A percentile compares a stretch with the other conserved stretches of the same genome.
Conservation (phyloP, 805 yeast genomes). For the Pichia sporocuriosa region DNA sequence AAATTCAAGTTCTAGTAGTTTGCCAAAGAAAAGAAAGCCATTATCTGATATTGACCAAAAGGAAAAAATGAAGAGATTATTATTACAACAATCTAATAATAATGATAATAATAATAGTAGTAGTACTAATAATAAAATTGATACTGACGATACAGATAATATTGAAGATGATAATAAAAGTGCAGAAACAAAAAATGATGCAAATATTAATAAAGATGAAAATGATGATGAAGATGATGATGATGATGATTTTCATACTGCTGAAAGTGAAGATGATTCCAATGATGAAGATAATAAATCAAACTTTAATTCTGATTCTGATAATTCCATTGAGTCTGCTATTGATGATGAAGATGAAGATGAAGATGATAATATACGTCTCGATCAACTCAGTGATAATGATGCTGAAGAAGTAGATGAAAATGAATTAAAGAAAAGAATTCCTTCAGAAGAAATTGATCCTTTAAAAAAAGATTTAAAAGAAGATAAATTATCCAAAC, state of each 20-base stretch:
- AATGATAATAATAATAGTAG: background rate
- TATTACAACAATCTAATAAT: constrained; percentile 8
- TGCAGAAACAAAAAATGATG: background rate
- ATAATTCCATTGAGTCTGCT: background rate
- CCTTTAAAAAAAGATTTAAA: constrained; percentile 24
- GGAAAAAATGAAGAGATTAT: constrained; percentile 9
- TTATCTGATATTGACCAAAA: constrained; percentile 3
- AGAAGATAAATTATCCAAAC: constrained; percentile 27
- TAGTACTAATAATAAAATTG: background rate
- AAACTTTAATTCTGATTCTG: background rate
- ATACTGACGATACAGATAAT: background rate
- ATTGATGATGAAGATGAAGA: constrained; percentile 1
- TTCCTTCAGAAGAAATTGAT: constrained; percentile 21
- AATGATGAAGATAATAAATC: background rate
- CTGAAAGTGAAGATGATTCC: constrained; percentile 4
- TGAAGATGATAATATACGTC: constrained; percentile 27
- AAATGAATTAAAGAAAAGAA: constrained; percentile 23
- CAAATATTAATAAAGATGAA: constrained; percentile 1
- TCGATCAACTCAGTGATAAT: background rate
- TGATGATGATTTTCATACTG: constrained; percentile 25
- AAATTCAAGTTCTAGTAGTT: too few species aligned
- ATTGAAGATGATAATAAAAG: constrained; percentile 1
- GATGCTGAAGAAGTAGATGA: constrained; percentile 1
- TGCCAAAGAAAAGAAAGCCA: constrained; percentile 29
- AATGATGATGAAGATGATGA: constrained; percentile 6